A percentile compares a stretch with the other conserved stretches of the same genome.
These are phyloP conservation scores for Psilocybe mexicana DNA, from an alignment of 1,284 basidiomycete genomes.

Conservation along the genomic window DNA sequence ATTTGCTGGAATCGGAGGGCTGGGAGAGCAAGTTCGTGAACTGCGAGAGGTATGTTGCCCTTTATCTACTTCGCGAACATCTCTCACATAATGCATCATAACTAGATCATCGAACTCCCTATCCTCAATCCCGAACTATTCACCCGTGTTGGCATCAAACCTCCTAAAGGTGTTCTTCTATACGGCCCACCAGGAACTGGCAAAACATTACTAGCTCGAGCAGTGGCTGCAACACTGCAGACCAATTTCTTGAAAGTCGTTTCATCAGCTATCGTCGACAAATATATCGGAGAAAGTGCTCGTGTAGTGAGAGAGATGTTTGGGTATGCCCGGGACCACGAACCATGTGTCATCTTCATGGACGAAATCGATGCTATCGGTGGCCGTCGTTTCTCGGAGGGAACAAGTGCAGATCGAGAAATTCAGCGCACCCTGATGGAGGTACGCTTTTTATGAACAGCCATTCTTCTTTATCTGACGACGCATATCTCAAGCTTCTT, in stretches of 20 bases:
- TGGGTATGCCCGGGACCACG: slow-evolving; percentile 94
- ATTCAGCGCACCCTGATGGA: slow-evolving; percentile 99
- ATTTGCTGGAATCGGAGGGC: slow-evolving; percentile 96
- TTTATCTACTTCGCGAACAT: neutral
- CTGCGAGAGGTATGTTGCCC: slow-evolving; percentile 76
- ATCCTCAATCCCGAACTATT: slow-evolving; percentile 96
- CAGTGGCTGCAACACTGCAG: slow-evolving; percentile 93
- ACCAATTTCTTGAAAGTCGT: slow-evolving; percentile 99
- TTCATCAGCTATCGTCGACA: slow-evolving; percentile 99
- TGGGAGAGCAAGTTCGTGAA: slow-evolving; percentile 96
- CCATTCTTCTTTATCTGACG: neutral
- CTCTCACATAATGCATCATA: neutral
- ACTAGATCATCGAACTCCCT: slow-evolving; percentile 92
- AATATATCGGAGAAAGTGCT: slow-evolving; percentile 98
- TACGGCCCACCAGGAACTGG: slow-evolving; percentile 96
- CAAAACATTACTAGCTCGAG: slow-evolving; percentile 94
- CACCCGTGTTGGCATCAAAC: slow-evolving; percentile 92
- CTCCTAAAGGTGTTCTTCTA: slow-evolving; percentile 91
- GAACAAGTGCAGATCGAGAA: slow-evolving; percentile 97
- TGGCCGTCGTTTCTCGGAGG: slow-evolving; percentile 95
- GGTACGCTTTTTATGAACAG: slow-evolving; percentile 41
- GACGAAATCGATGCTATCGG: slow-evolving; percentile 99
- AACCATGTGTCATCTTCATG: slow-evolving; percentile 99
- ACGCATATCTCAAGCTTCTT: slow-evolving; percentile 64
- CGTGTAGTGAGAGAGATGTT: slow-evolving; percentile 98